Base-by-base conservation (phyloP, 2,329 filamentous ascomycete genomes). In the Colletotrichum sp. region DNA sequence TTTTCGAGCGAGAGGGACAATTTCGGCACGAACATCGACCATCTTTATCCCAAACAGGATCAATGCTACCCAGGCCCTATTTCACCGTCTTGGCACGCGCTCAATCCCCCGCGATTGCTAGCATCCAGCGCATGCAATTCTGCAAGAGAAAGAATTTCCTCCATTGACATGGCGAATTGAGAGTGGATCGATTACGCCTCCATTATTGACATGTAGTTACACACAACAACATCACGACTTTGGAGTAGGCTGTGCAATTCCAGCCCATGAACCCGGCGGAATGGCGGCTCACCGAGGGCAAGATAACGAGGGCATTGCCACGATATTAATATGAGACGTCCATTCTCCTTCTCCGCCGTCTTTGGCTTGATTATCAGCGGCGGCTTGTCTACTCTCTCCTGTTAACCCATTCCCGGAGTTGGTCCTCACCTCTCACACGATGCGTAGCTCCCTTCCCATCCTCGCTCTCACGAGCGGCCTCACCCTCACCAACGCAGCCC, bases 61-160 rank as follows among this genome's bases (percentile, higher is more conserved):
- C 19, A 61, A 61, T 49, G 7, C 63, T 15, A 57, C 59, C 13
- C 34, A 44, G 66, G 2, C 16, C 25, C 59, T 59, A 67, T 75
- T 72, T 39, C 59, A 27, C 68, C 68, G 72, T 59, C 69, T 75
- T 75, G 72, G 72, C 72, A 59, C 16, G 19, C 52, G 27, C 61
- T 34, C 29, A 29, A 29, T n/a, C 19, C 44, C 44, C 57, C 52
- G 25, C 29, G 36, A 22, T 36, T 30, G 4, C 27, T 7, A 9
- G 15, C 27, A 34, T 62, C 22, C 44, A 52, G 44, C n/a, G 44
- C 44, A 52, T 52, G 44, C 44, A 52, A 22, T 55, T 16, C 72
- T 55, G 62, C n/a, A 39, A n/a, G 52, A 6, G 15, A 32, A 3
- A 15, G 52, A 30, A 67, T 52, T 75, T 62, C 69, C 69, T 75